A percentile compares a stretch with the other conserved stretches of the same genome.
These are phyloP conservation scores for Talaromyces sp. DNA, from an alignment of 2,329 filamentous ascomycete species.

Conservation along the genomic window DNA sequence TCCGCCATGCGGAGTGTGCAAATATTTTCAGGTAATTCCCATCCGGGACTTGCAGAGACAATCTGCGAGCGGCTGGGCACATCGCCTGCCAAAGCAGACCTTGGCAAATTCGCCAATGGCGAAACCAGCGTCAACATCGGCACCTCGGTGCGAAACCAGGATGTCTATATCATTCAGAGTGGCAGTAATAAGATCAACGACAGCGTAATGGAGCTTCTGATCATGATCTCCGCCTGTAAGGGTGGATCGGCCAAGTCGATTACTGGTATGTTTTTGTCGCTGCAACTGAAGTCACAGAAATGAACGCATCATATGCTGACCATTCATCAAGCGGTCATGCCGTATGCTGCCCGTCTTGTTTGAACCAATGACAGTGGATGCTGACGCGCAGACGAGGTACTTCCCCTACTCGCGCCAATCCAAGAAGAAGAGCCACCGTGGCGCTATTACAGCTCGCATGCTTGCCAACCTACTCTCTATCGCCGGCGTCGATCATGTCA, in stretches of 20 bases:
- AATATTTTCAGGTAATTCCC: slow-evolving; percentile 69
- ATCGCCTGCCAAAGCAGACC: slow-evolving; percentile 60
- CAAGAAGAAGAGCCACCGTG: slow-evolving; percentile 97
- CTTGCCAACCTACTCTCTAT: slow-evolving; percentile 91
- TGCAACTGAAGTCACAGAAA: not conserved
- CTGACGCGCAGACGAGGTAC: slow-evolving; percentile 60
- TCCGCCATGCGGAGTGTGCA: slow-evolving; percentile 64
- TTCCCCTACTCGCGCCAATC: slow-evolving; percentile 99
- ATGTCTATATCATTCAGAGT: slow-evolving; percentile 98
- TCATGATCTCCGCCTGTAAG: slow-evolving; percentile 99
- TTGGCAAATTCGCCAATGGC: slow-evolving; percentile 70
- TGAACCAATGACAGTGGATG: slow-evolving; percentile 32
- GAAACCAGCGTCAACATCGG: slow-evolving; percentile 71
- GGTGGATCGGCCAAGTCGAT: slow-evolving; percentile 95
- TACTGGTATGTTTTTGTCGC: slow-evolving; percentile 68
- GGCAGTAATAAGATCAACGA: slow-evolving; percentile 96
- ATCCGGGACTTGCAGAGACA: slow-evolving; percentile 64
- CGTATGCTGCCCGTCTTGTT: slow-evolving; percentile 44
- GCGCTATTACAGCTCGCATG: slow-evolving; percentile 96
- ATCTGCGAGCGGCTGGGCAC: slow-evolving; percentile 69
- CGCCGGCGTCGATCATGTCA: slow-evolving; percentile 94
- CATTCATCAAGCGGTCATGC: slow-evolving; percentile 46
- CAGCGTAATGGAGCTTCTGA: slow-evolving; percentile 97
- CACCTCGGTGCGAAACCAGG: slow-evolving; percentile 84
- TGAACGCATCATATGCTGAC: slow-evolving; percentile 18